Conservation (phyloP, 768 basidiomycete genomes). For the Mycena vulgaris region DNA sequence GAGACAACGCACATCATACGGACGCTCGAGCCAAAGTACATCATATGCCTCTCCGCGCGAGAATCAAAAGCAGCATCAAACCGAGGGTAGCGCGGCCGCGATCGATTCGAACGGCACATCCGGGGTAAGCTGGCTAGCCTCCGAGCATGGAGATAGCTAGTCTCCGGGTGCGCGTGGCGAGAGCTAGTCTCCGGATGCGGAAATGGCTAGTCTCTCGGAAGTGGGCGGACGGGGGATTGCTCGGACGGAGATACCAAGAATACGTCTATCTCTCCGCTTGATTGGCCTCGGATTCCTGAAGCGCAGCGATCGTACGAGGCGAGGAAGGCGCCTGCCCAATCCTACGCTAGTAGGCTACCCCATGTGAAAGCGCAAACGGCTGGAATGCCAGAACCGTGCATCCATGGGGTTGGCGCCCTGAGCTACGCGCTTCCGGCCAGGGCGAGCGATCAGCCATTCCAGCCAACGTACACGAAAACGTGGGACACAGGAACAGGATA, state of each 20-base stretch:
- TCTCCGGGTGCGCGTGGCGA: background rate
- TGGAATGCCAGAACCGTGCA: background rate
- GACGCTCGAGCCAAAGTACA: slow-evolving; percentile 21
- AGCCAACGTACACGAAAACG: background rate
- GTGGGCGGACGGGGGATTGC: slow-evolving; percentile 1
- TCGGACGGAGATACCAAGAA: slow-evolving; percentile 28
- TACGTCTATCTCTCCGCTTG: background rate
- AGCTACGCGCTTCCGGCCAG: background rate
- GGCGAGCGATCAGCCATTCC: slow-evolving; percentile 7
- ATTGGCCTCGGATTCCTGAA: slow-evolving; percentile 26
- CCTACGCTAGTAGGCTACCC: background rate
- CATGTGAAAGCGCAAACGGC: background rate
- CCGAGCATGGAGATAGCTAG: background rate
- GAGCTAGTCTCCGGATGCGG: background rate
- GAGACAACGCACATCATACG: slow-evolving; percentile 7
- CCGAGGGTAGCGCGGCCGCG: too few species aligned
- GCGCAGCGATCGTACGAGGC: slow-evolving; percentile 23
- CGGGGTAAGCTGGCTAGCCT: slow-evolving; percentile 3
- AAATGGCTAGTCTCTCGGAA: slow-evolving; percentile 22
- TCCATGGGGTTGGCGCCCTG: background rate
- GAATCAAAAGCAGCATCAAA: background rate
- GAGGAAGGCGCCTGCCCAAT: slow-evolving; percentile 4
- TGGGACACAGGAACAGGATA: background rate
- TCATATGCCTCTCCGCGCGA: slow-evolving; percentile 4
- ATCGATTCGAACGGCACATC: background rate